Evolutionary conservation across 768 basidiomycete species (phyloP).

Genomic region (Serendipita vermifera): DNA sequence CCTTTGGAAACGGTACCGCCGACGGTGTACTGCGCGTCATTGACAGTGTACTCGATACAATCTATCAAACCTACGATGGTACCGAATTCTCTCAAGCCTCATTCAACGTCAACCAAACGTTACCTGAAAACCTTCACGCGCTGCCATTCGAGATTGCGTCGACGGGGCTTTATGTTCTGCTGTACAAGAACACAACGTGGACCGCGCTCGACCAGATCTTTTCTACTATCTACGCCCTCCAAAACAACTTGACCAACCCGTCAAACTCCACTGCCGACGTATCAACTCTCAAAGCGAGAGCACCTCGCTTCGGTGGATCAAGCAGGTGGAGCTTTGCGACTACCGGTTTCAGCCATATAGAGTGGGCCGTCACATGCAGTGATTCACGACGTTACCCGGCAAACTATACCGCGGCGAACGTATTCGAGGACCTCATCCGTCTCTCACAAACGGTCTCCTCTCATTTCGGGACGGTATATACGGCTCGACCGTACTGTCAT

Average conservation of each 20-base stretch:
- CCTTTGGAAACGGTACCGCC: background rate
- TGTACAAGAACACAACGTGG: background rate
- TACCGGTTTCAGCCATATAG: no score
- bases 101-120: background rate
- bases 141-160: background rate
- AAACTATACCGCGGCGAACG: background rate
- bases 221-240: background rate
- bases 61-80: background rate
- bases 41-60: slow-evolving; percentile 1
- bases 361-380: background rate
- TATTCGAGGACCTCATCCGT: background rate
- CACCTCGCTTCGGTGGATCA: background rate
- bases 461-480: background rate
- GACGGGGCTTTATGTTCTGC: no score
- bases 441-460: background rate
- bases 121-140: background rate
- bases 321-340: background rate
- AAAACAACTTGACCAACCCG: background rate
- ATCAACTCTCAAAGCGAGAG: background rate
- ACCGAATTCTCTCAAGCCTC: background rate
- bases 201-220: no score
- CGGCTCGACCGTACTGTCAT: background rate
- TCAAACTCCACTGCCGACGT: background rate
- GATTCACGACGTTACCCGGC: background rate
- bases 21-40: background rate